Evolutionary conservation across 495 filamentous ascomycete genomes (phyloP), one percentile per base, ranked within the genome.

Genomic region (Pseudevernia furfuracea): DNA sequence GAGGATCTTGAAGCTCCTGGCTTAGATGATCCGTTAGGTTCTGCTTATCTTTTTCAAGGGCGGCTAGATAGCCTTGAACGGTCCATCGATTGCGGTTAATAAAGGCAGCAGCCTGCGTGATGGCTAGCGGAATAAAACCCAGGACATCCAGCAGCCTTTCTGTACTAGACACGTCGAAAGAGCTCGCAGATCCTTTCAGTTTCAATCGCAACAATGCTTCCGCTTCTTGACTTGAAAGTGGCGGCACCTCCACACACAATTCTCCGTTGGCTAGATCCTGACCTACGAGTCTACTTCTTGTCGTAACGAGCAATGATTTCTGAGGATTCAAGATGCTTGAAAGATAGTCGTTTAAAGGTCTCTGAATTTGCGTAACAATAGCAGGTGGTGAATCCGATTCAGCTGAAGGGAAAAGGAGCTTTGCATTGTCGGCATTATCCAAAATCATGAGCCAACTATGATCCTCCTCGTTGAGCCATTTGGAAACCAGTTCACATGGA

Each of bases 1-100:
- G 36, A 41, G 36, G 34, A 59, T 59, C 57, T 59, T 59, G 37
- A 59, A 59, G 57, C 57, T 59, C 57, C 21, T 59, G 32, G 17
- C 57, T 59, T 28, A 59, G 57, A 41, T 59, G 3, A 7, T 59
- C 57, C 9, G 14, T 41, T 17, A 59, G 10, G 37, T 41, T 59
- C 7, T 59, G 7, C 21, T 59, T 25, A 4, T 59, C n/a, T 15
- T 41, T 39, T 41, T 59, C 21, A 41, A 59, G 57, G 36, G n/a
- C 57, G 8, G 57, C 57, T 23, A 59, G 57, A 59, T 59, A 59
- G 10, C 19, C 10, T 59, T 49, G 23, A 12, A 49, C 3, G 12
- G 46, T 49, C 46, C 7, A 12, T 28, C 46, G 46, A 25, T 49
- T 49, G 12, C 46, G 46, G 23, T 14, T 28, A 17, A 44, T 44